A percentile compares a stretch with the other conserved stretches of the same genome.
These are phyloP conservation scores for Wickerhamiella nectarea DNA, from an alignment of 805 yeast species.

Conservation along the genomic window DNA sequence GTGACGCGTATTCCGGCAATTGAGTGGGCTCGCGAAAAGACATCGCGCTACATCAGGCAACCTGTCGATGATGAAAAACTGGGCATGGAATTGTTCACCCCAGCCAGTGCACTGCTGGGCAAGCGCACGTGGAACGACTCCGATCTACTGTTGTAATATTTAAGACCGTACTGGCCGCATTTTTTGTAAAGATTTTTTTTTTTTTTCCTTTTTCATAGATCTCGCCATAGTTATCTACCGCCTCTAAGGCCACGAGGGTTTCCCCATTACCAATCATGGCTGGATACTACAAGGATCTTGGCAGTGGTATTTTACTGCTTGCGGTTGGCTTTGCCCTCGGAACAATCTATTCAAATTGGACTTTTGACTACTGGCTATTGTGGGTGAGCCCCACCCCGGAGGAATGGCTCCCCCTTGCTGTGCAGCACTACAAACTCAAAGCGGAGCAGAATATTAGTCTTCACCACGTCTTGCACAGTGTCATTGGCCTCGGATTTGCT, in stretches of 20 bases:
- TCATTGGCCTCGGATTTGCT: constrained; percentile 48
- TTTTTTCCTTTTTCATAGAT: too few relatives aligned
- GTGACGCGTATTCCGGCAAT: not conserved
- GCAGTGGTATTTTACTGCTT: constrained; percentile 18
- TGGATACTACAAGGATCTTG: constrained; percentile 15
- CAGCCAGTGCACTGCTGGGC: not conserved
- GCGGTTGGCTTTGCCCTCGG: constrained; percentile 73
- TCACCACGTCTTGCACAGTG: constrained; percentile 48
- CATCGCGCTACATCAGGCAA: not conserved
- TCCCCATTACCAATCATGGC: constrained; percentile 3
- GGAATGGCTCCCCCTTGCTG: constrained; percentile 44
- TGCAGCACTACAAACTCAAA: constrained; percentile 64
- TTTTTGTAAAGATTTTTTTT: too few relatives aligned
- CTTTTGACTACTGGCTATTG: constrained; percentile 66
- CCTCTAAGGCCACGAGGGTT: too few relatives aligned
- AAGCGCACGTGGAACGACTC: not conserved
- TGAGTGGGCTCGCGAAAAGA: not conserved
- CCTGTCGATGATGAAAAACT: not conserved
- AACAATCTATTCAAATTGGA: constrained; percentile 58
- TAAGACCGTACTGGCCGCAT: too few relatives aligned
- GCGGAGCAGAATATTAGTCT: constrained; percentile 48
- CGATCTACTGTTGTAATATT: too few relatives aligned
- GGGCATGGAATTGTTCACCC: not conserved
- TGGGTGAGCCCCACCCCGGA: constrained; percentile 44
- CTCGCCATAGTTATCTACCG: too few relatives aligned